A percentile compares a stretch with the other conserved stretches of the same genome.
phyloP scores from a whole-genome alignment of 2,329 filamentous ascomycete genomes.

The Aureobasidium zeae region DNA sequence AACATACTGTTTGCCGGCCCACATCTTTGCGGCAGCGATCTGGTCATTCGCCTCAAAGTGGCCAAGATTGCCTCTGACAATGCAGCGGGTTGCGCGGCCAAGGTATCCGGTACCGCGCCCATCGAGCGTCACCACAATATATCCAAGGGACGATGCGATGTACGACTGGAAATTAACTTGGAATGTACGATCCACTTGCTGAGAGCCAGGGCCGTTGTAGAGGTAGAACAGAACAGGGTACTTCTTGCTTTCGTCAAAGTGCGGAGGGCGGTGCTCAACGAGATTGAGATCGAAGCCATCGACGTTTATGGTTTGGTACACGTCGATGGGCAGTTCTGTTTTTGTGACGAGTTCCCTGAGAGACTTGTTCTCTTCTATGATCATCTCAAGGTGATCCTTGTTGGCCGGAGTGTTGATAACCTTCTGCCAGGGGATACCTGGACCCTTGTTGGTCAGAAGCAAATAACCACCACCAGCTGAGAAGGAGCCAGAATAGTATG shows the following conservation, averaged over 20 bases:
- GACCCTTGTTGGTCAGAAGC: constrained; percentile 75
- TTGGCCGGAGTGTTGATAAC: constrained; percentile 75
- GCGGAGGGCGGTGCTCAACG: constrained; percentile 78
- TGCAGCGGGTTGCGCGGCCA: constrained; percentile 72
- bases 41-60: constrained; percentile 81
- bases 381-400: constrained; percentile 52
- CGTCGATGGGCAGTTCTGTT: constrained; percentile 71
- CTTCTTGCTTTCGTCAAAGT: constrained; percentile 73
- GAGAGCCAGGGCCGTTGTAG: constrained; percentile 91
- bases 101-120: constrained; percentile 86
- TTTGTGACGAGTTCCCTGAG: constrained; percentile 61
- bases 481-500: constrained; percentile 76
- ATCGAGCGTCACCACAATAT: constrained; percentile 91
- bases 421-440: constrained; percentile 81
- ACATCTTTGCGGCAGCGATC: constrained; percentile 79
- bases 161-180: constrained; percentile 83
- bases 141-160: constrained; percentile 73
- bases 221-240: constrained; percentile 94
- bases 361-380: constrained; percentile 67
- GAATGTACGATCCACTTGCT: constrained; percentile 74
- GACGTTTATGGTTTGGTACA: constrained; percentile 77
- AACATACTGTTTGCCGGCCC: constrained; percentile 71
- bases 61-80: constrained; percentile 75
- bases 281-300: constrained; percentile 64
- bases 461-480: constrained; percentile 73